phyloP scores from a whole-genome alignment of 306 rosid genomes.

The Ormosia semicastrata region DNA sequence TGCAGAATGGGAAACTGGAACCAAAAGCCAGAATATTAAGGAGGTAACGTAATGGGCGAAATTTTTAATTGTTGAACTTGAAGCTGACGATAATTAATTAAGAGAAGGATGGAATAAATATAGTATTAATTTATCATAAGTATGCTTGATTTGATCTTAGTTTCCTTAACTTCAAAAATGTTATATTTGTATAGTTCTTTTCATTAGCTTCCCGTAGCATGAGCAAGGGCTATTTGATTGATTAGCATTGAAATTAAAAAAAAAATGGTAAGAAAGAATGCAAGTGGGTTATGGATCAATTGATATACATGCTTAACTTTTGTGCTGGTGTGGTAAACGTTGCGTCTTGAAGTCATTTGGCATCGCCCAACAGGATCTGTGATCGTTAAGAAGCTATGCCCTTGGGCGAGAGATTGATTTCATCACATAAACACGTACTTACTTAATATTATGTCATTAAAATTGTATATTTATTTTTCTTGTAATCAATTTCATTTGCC shows the following conservation, averaged over 20 bases:
- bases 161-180: background rate
- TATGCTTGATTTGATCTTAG: background rate
- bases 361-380: background rate
- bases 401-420: conserved; percentile 16
- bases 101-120: background rate
- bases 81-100: background rate
- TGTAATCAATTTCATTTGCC: background rate
- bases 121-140: background rate
- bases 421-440: background rate
- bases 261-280: conserved; percentile 19
- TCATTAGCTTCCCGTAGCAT: conserved; percentile 17
- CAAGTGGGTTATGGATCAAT: conserved; percentile 43
- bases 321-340: background rate
- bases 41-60: conserved; percentile 10
- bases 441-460: background rate
- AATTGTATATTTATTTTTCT: background rate
- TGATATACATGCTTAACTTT: conserved; percentile 14
- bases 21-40: conserved; percentile 35
- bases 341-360: background rate
- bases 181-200: background rate
- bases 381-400: background rate
- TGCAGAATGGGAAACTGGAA: conserved; percentile 54
- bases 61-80: background rate
- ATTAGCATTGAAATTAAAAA: conserved; percentile 12
- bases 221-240: conserved; percentile 34